Conservation (phyloP, 2,329 filamentous ascomycete genomes). For the Hymenoscyphus fraxineus region DNA sequence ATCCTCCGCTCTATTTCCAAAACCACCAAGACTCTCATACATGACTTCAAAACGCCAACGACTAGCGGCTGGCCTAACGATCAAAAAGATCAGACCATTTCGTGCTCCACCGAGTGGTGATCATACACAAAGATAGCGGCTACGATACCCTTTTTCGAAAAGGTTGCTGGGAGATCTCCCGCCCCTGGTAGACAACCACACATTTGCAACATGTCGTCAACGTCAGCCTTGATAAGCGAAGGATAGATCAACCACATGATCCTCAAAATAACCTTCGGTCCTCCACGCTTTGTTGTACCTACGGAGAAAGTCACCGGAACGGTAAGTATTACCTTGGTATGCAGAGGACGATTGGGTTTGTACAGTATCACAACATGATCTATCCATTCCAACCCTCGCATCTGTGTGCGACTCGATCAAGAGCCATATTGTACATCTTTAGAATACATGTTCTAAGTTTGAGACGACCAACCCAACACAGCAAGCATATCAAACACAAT, state of each 20-base stretch:
- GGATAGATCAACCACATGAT: not conserved
- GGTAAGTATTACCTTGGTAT: not conserved
- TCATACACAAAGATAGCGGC: conserved; percentile 1
- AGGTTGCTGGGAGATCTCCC: not conserved
- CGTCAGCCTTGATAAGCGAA: not conserved
- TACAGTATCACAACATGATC: not conserved
- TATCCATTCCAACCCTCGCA: not conserved
- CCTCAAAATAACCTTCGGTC: not conserved
- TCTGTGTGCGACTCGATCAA: not conserved
- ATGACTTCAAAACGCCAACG: not conserved
- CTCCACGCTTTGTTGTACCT: not conserved
- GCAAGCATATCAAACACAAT: not conserved
- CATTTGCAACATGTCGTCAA: not conserved
- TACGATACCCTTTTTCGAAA: not conserved
- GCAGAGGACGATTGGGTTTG: not conserved
- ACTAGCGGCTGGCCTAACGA: not conserved
- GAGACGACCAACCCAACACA: not conserved
- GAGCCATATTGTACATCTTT: not conserved
- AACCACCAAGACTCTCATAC: not conserved
- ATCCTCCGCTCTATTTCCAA: not conserved
- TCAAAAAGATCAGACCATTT: conserved; percentile 1
- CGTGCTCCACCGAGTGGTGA: not conserved
- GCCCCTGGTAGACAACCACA: not conserved
- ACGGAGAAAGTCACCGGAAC: not conserved
- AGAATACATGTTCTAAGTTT: not conserved